Evolutionary conservation across 2,329 filamentous ascomycete genomes (phyloP).

Genomic region (Tolypocladium sp.): DNA sequence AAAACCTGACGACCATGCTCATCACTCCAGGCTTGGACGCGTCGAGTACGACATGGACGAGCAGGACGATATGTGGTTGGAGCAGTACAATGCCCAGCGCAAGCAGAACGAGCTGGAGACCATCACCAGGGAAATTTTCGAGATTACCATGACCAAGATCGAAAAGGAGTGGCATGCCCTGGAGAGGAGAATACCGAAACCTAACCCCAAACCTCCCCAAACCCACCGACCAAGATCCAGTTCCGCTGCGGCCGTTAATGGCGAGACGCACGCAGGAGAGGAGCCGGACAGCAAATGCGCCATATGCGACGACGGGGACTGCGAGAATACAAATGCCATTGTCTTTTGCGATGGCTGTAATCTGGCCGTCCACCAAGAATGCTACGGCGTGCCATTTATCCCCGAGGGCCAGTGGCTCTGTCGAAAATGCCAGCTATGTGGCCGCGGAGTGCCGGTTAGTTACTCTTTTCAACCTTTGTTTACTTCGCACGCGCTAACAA

Average conservation of each 20-base stretch:
- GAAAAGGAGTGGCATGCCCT: constrained; percentile 97
- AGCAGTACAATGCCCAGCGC: constrained; percentile 70
- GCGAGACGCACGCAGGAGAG: constrained; percentile 73
- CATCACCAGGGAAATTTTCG: constrained; percentile 89
- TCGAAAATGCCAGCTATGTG: constrained; percentile 91
- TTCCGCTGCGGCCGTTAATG: constrained; percentile 90
- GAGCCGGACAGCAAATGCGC: constrained; percentile 96
- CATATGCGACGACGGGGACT: constrained; percentile 98
- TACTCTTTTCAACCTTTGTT: neutral
- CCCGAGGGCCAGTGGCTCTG: constrained; percentile 98
- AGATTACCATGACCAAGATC: constrained; percentile 97
- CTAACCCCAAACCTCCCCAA: constrained; percentile 91
- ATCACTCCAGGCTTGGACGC: constrained; percentile 51
- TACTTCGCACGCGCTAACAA: constrained; percentile 8
- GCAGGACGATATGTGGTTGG: constrained; percentile 94
- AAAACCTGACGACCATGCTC: constrained; percentile 18
- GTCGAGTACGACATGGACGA: constrained; percentile 99
- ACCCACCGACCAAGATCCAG: constrained; percentile 88
- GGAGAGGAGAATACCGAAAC: constrained; percentile 94
- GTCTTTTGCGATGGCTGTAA: constrained; percentile 99
- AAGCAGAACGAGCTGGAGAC: constrained; percentile 65
- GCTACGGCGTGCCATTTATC: constrained; percentile 97
- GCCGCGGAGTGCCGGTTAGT: constrained; percentile 74
- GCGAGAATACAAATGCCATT: constrained; percentile 97
- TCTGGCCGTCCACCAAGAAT: constrained; percentile 95